phyloP scores from a whole-genome alignment of 2,329 filamentous ascomycete genomes.

The Diaporthe vexans region DNA sequence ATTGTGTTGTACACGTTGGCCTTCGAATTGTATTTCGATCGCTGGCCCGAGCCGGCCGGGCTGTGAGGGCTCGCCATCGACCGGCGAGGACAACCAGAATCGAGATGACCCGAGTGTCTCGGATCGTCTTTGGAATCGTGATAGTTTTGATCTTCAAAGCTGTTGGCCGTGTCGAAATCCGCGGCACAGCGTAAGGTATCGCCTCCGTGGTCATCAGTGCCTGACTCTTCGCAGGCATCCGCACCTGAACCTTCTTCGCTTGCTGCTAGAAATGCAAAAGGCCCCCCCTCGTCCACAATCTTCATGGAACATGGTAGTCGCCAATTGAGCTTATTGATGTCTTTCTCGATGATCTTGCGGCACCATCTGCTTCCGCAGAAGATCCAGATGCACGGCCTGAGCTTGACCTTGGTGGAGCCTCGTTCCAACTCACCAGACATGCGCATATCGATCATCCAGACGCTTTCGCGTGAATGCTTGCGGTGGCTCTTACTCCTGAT shows the following conservation, averaged over 20 bases:
- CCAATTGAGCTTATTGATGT: conserved; percentile 1
- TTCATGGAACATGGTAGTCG: background rate
- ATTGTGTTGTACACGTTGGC: background rate
- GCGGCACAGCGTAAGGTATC: background rate
- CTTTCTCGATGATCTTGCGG: conserved; percentile 11
- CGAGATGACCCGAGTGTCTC: too few species aligned
- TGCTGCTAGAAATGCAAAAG: background rate
- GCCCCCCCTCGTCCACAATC: background rate
- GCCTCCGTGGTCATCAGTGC: too few species aligned
- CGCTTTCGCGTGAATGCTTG: background rate
- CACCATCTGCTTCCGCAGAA: conserved; percentile 24
- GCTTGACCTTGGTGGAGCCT: background rate
- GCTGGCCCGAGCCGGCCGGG: too few species aligned
- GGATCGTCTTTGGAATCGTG: too few species aligned
- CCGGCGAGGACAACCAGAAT: too few species aligned
- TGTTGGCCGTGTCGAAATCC: background rate
- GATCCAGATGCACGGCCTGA: conserved; percentile 17
- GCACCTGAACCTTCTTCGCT: background rate
- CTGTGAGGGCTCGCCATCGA: too few species aligned
- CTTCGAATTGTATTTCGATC: background rate
- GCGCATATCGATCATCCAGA: background rate
- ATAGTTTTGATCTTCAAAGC: too few species aligned
- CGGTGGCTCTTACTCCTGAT: background rate
- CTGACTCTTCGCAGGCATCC: too few species aligned
- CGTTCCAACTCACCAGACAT: background rate